Percentiles rank a stretch among this genome's conserved stretches.
Evolutionary conservation across 371 early-diverging fungal genomes (phyloP).

Genomic region (Umbelopsis sp.): DNA sequence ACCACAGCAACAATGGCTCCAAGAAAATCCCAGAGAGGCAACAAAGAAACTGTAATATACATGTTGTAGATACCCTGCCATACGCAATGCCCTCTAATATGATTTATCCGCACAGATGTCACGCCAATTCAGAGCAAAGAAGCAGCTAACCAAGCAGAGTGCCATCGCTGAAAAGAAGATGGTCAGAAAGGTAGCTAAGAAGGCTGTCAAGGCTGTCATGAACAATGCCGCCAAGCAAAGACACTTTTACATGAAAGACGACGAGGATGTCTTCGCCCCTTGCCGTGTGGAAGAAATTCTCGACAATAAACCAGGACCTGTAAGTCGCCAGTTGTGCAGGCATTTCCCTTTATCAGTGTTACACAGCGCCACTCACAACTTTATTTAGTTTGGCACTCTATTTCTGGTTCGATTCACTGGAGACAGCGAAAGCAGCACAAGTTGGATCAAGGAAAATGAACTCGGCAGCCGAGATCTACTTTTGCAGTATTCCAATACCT

Average conservation of each 20-base stretch:
- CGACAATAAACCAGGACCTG: neutral
- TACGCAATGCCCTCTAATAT: neutral
- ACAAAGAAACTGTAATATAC: neutral
- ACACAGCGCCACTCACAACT: neutral
- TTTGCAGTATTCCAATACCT: neutral
- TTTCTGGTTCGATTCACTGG: slow-evolving; percentile 10
- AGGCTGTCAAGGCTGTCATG: slow-evolving; percentile 2
- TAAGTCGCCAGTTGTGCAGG: neutral
- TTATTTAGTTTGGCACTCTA: neutral
- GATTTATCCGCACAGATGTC: neutral
- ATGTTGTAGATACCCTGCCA: neutral
- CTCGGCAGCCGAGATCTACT: slow-evolving; percentile 4
- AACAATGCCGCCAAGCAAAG: slow-evolving; percentile 10
- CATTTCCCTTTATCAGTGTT: neutral
- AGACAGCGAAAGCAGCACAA: neutral
- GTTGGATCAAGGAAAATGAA: slow-evolving; percentile 8
- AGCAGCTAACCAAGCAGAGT: neutral
- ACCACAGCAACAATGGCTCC: neutral
- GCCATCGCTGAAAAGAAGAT: neutral
- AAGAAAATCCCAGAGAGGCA: neutral
- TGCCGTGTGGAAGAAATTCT: slow-evolving; percentile 1
- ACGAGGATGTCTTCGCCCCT: neutral
- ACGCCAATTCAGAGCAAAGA: neutral
- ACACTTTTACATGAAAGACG: slow-evolving; percentile 7
- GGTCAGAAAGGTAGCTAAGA: neutral